phyloP scores from a whole-genome alignment of 345 rosid species.

The Dimocarpus longan region DNA sequence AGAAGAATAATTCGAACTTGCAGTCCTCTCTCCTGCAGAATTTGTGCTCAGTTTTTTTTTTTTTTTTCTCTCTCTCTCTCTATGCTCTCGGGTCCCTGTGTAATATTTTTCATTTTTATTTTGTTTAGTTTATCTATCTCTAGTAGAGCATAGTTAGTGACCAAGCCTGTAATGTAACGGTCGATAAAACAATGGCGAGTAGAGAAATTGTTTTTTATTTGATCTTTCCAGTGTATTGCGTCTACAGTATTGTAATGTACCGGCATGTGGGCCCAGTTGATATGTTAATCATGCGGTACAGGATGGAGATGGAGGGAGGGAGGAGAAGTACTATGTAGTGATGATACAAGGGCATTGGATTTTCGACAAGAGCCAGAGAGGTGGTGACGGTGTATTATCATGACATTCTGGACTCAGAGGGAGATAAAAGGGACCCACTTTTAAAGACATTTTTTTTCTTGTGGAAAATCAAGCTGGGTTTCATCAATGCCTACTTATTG shows the following conservation, averaged over 20 bases:
- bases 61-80: neutral
- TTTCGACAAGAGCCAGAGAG: neutral
- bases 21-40: slow-evolving; percentile 59
- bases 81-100: slow-evolving; percentile 28
- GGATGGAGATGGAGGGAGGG: slow-evolving; percentile 18
- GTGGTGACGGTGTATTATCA: slow-evolving; percentile 26
- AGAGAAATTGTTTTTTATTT: neutral
- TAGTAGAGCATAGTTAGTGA: no score
- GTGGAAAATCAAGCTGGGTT: slow-evolving; percentile 20
- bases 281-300: neutral
- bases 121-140: neutral
- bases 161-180: slow-evolving; percentile 6
- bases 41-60: slow-evolving; percentile 27
- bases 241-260: neutral
- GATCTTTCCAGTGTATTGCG: neutral
- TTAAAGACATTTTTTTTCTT: slow-evolving; percentile 6
- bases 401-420: slow-evolving; percentile 29
- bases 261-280: neutral
- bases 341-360: slow-evolving; percentile 8
- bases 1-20: slow-evolving; percentile 83
- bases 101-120: neutral
- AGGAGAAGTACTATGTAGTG: slow-evolving; percentile 10
- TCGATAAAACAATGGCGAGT: slow-evolving; percentile 9
- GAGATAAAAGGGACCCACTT: slow-evolving; percentile 28
- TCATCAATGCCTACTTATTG: slow-evolving; percentile 25